These are phyloP conservation scores for Geosiphon pyriformis DNA, from an alignment of 192 early-diverging fungal genomes.

Conservation along the genomic window DNA sequence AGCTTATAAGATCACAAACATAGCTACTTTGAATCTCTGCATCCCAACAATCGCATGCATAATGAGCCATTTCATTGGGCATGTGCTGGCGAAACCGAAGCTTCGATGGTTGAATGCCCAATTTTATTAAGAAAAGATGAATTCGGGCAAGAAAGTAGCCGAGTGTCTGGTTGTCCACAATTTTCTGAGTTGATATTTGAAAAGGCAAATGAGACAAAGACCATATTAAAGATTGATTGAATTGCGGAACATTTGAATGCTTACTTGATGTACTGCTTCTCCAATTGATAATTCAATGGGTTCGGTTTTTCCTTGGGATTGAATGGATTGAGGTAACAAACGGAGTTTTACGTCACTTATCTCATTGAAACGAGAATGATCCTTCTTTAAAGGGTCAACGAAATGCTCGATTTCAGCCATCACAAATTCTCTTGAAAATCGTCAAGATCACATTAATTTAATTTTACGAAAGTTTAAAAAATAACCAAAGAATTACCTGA, in stretches of 20 bases:
- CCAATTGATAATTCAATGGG: conserved; percentile 74
- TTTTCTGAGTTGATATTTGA: conserved; percentile 35
- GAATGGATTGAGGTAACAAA: conserved; percentile 71
- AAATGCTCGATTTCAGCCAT: conserved; percentile 99
- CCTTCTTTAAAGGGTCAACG: conserved; percentile 90
- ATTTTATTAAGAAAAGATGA: conserved; percentile 79
- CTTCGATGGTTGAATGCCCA: conserved; percentile 82
- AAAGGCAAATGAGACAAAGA: no score
- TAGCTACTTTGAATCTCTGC: conserved; percentile 92
- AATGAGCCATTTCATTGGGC: conserved; percentile 99
- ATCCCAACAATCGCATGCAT: conserved; percentile 98
- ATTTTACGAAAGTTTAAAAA: no score
- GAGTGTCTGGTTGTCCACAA: conserved; percentile 95
- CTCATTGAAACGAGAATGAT: conserved; percentile 86
- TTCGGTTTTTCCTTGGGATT: conserved; percentile 71
- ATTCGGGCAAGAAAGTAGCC: conserved; percentile 98
- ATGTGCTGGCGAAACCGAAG: conserved; percentile 98
- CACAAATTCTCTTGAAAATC: conserved; percentile 75
- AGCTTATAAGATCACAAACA: conserved; percentile 37
- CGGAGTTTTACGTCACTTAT: conserved; percentile 71
- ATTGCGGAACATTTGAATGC: no score
- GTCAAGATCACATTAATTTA: not conserved
- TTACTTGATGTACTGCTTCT: conserved; percentile 79
- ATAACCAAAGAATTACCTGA: conserved; percentile 78
- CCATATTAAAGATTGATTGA: no score